A percentile compares a stretch with the other conserved stretches of the same genome.
phyloP scores from a whole-genome alignment of 768 basidiomycete genomes.

The Grammothele lineata region DNA sequence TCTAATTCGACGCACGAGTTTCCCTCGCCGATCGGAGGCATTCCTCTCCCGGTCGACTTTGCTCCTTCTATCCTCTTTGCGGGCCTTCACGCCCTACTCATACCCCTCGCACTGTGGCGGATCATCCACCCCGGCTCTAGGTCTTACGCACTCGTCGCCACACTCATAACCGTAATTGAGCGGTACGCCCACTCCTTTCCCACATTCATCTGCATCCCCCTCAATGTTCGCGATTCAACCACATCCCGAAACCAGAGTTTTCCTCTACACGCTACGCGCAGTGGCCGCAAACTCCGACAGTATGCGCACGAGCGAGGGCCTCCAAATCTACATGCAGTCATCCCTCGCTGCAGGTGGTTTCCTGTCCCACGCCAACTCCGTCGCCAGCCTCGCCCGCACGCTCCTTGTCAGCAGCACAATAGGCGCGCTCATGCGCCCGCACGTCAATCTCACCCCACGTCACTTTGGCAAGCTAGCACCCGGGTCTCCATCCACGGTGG shows the following conservation, averaged over 20 bases:
- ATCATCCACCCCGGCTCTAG: conserved; percentile 32
- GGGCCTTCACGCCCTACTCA: conserved; percentile 32
- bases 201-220: too few species aligned
- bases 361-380: conserved; percentile 10
- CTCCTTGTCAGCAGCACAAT: conserved; percentile 7
- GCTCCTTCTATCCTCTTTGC: conserved; percentile 41
- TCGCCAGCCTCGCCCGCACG: too few species aligned
- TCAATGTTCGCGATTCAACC: too few species aligned
- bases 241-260: conserved; percentile 13
- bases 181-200: conserved; percentile 32
- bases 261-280: conserved; percentile 20
- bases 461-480: too few species aligned
- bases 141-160: conserved; percentile 32
- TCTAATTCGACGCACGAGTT: conserved; percentile 22
- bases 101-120: conserved; percentile 36
- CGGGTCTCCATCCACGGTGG: too few species aligned
- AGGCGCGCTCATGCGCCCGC: not conserved
- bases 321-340: conserved; percentile 20
- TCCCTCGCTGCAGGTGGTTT: conserved; percentile 9
- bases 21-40: conserved; percentile 43
- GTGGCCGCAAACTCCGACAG: conserved; percentile 14
- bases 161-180: conserved; percentile 32
- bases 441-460: too few species aligned
- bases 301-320: conserved; percentile 8
- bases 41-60: conserved; percentile 35